A percentile compares a stretch with the other conserved stretches of the same genome.
Conservation (phyloP, 257 asterid species). For the Solanum gandarillasii region DNA sequence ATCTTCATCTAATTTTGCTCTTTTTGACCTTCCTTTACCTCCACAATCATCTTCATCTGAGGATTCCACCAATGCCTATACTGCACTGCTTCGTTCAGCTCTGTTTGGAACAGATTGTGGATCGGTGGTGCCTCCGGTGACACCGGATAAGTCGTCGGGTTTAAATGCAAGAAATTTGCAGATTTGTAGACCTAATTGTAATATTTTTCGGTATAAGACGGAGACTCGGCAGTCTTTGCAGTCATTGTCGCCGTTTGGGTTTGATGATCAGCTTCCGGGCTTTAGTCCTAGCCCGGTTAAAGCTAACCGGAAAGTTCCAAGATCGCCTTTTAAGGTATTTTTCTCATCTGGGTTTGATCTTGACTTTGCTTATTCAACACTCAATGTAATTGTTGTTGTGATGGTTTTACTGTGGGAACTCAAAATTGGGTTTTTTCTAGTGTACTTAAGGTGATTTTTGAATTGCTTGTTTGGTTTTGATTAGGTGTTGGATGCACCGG, state of each 20-base stretch:
- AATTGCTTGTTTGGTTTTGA: not conserved
- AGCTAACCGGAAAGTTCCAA: conserved; percentile 71
- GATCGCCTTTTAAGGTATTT: conserved; percentile 77
- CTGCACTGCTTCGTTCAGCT: conserved; percentile 52
- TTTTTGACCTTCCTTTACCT: conserved; percentile 40
- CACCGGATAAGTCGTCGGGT: conserved; percentile 45
- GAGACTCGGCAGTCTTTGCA: conserved; percentile 56
- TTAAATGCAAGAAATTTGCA: conserved; percentile 25
- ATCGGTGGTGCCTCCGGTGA: conserved; percentile 36
- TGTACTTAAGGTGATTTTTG: not conserved
- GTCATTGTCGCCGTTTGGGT: conserved; percentile 67
- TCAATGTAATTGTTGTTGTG: not conserved
- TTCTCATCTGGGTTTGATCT: not conserved
- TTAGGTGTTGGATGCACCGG: conserved; percentile 95
- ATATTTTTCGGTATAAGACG: conserved; percentile 72
- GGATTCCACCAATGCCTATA: conserved; percentile 61
- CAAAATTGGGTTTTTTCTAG: not conserved
- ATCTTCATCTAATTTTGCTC: conserved; percentile 77
- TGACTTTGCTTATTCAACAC: not conserved
- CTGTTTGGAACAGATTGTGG: conserved; percentile 60
- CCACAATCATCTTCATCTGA: conserved; percentile 38
- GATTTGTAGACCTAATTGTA: conserved; percentile 46
- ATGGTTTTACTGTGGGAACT: not conserved
- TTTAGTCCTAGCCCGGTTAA: conserved; percentile 66
- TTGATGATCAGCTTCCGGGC: conserved; percentile 76